Base-by-base conservation (phyloP, 2,329 filamentous ascomycete species). In the Orbilia oligospora region DNA sequence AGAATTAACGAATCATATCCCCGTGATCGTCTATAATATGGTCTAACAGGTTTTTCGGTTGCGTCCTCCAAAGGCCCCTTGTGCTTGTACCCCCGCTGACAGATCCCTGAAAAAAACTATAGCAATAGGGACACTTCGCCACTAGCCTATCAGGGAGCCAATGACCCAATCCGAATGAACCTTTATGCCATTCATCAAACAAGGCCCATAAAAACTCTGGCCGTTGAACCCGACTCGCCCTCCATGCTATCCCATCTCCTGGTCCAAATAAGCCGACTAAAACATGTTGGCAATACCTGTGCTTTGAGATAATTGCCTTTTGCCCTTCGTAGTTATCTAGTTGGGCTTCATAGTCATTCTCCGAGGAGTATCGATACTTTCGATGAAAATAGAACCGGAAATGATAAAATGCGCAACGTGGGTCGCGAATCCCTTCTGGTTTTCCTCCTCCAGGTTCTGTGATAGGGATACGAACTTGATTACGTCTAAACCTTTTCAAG, bases 51-150 rank as follows among this genome's bases (percentile, higher is more conserved):
- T 66, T 66, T 24, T 41, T 16, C 5, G 56, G 56, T 8, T 61
- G 36, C 10, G 20, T 44, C 12, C 20, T 33, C 48, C 44, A 51
- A 41, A 18, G 24, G 16, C 38, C 46, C 48, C n/a, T 51, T 6
- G n/a, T 12, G 38, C 46, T 36, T 12, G 56, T 44, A 44, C 24
- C 56, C 20, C 56, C 56, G 24, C 61, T 30, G 20, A 49, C 63
- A 20, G 65, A 4, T 20, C 51, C 65, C 10, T 44, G 22, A 27
- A 55, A 68, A 22, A 56, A 22, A 0, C 20, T n/a, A 44, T 44
- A 30, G 36, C 65, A 68, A 33, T 53, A 68, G 22, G 65, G 65
- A 56, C 65, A 68, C 36, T 33, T 68, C n/a, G 49, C 65, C 8
- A 55, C n/a, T 12, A 49, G 48, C n/a, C 22, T 20, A 46, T 51